Evolutionary conservation across 2,329 filamentous ascomycete genomes (phyloP).

Genomic region (Hymenoscyphus infarciens): DNA sequence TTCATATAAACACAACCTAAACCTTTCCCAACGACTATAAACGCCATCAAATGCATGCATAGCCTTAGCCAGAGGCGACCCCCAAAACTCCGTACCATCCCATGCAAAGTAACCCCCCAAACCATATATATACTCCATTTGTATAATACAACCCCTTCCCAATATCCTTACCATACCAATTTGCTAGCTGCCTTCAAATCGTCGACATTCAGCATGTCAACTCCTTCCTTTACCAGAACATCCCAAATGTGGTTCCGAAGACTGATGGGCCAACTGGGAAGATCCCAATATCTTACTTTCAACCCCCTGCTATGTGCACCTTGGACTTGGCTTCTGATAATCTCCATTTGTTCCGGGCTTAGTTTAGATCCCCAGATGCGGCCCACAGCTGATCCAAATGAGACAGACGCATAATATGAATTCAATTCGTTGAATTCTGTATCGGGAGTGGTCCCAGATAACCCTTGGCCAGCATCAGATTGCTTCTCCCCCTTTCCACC

Average conservation of each 20-base stretch:
- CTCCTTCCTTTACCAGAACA: conserved; percentile 51
- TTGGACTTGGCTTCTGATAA: conserved; percentile 44
- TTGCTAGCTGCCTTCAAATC: conserved; percentile 45
- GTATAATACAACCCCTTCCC: not conserved
- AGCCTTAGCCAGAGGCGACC: conserved; percentile 5
- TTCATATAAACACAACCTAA: not conserved
- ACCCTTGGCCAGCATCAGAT: conserved; percentile 41
- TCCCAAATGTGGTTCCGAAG: conserved; percentile 55
- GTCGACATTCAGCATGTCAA: conserved; percentile 60
- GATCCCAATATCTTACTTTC: conserved; percentile 57
- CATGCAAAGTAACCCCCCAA: not conserved
- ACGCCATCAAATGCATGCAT: conserved; percentile 2
- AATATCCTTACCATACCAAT: conserved; percentile 23
- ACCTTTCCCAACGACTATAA: not conserved
- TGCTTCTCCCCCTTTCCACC: conserved; percentile 11
- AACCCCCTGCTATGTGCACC: conserved; percentile 50
- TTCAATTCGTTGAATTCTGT: conserved; percentile 49
- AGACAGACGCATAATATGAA: conserved; percentile 63
- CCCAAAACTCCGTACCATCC: not conserved
- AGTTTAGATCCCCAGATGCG: conserved; percentile 45
- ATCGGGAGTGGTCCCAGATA: conserved; percentile 37
- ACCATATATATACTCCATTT: not conserved
- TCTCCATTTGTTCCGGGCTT: conserved; percentile 41
- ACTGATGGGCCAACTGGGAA: conserved; percentile 53
- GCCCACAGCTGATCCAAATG: conserved; percentile 54